These are phyloP conservation scores for Fusarium metavorans DNA, from an alignment of 2,329 filamentous ascomycete genomes.

Conservation along the genomic window DNA sequence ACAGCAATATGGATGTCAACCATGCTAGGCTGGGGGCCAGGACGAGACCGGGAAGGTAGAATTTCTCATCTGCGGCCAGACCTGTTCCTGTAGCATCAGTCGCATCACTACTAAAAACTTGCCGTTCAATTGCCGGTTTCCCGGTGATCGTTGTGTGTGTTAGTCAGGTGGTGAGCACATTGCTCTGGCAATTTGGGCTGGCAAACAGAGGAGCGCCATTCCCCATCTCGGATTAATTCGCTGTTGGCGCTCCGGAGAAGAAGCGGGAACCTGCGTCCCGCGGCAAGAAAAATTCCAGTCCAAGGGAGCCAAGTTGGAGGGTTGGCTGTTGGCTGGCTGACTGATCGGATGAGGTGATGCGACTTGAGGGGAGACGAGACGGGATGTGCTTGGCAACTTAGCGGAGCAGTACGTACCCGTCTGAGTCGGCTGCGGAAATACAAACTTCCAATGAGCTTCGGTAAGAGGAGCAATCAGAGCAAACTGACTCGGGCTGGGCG, in stretches of 20 bases:
- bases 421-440: conserved; percentile 18
- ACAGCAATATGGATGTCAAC: conserved; percentile 5
- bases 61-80: not conserved
- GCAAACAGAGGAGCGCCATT: not conserved
- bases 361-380: not conserved
- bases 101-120: conserved; percentile 4
- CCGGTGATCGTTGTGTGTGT: not conserved
- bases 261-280: conserved; percentile 4
- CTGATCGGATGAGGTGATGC: not conserved
- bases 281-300: conserved; percentile 34
- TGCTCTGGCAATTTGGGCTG: conserved; percentile 10
- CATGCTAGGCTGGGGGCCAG: not conserved
- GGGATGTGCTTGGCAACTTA: not conserved
- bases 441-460: conserved; percentile 17
- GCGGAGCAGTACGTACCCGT: not conserved
- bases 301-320: conserved; percentile 3
- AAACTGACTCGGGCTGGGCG: conserved; percentile 36
- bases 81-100: not conserved
- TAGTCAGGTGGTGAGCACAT: not conserved
- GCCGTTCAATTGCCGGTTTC: conserved; percentile 1
- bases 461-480: conserved; percentile 2
- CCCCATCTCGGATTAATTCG: conserved; percentile 16
- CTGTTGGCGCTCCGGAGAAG: conserved; percentile 17
- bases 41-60: not conserved
- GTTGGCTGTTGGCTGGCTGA: not conserved